phyloP scores from a whole-genome alignment of 257 asterid genomes.

The Solanum chilense region DNA sequence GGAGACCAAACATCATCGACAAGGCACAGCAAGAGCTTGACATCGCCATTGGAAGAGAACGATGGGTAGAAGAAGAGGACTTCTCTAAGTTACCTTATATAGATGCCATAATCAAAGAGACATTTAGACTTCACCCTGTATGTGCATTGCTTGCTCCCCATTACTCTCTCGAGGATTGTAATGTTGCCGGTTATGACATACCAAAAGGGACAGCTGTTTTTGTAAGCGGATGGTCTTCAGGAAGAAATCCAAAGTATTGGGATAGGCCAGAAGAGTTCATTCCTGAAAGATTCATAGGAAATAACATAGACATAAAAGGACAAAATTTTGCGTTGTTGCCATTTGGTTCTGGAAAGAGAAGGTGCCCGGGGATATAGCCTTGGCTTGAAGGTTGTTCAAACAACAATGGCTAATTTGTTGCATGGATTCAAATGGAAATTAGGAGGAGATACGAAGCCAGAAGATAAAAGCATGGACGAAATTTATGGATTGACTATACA shows the following conservation, averaged over 20 bases:
- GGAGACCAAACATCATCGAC: neutral
- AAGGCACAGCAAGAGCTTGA: neutral
- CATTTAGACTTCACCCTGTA: neutral
- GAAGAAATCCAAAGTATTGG: neutral
- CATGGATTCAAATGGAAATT: neutral
- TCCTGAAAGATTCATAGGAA: neutral
- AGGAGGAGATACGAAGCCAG: slow-evolving; percentile 1
- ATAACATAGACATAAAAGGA: neutral
- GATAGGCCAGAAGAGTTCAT: neutral
- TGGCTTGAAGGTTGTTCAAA: neutral
- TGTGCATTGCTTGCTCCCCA: neutral
- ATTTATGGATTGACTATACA: neutral
- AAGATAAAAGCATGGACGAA: slow-evolving; percentile 21
- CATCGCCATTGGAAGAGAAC: neutral
- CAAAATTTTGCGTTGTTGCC: neutral
- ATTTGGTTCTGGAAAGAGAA: neutral
- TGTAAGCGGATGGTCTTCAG: neutral
- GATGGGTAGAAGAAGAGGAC: neutral
- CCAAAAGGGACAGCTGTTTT: neutral
- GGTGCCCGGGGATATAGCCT: neutral
- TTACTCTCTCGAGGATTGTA: neutral
- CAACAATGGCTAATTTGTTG: neutral
- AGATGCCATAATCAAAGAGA: neutral
- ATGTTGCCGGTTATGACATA: neutral
- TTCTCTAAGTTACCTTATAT: neutral